Percentiles rank a stretch among this genome's conserved stretches.
These are phyloP conservation scores for Phaeosphaeriaceae sp. DNA, from an alignment of 2,329 filamentous ascomycete genomes.

Conservation along the genomic window DNA sequence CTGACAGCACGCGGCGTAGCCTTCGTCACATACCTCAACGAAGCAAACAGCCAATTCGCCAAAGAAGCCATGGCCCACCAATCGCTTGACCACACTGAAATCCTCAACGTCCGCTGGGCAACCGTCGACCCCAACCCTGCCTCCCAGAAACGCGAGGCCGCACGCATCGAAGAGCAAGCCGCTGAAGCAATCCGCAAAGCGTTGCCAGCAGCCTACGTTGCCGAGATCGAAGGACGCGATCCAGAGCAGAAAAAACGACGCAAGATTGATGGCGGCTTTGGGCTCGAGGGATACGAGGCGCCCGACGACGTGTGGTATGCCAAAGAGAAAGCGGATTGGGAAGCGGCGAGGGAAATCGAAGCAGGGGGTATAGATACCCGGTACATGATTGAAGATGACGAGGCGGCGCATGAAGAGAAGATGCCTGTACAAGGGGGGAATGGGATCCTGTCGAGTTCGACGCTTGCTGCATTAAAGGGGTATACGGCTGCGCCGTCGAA, in stretches of 20 bases:
- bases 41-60: conserved; percentile 57
- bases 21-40: conserved; percentile 93
- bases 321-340: conserved; percentile 71
- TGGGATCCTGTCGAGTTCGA: conserved; percentile 82
- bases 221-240: conserved; percentile 91
- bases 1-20: conserved; percentile 88
- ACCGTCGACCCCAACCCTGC: conserved; percentile 95
- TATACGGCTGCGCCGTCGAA: conserved; percentile 52
- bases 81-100: conserved; percentile 85
- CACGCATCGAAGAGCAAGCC: conserved; percentile 91
- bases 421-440: conserved; percentile 38
- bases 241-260: conserved; percentile 85
- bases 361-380: conserved; percentile 62
- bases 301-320: conserved; percentile 95
- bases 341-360: conserved; percentile 67
- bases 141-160: conserved; percentile 89
- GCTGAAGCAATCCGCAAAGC: conserved; percentile 90
- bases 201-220: conserved; percentile 86
- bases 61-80: conserved; percentile 96
- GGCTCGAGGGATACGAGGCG: conserved; percentile 88
- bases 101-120: conserved; percentile 96
- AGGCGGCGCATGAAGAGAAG: conserved; percentile 32
- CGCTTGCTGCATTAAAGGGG: conserved; percentile 76
- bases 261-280: conserved; percentile 85
- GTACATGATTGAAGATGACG: conserved; percentile 54